Conservation (phyloP, 306 rosid genomes). For the Heteromeles arbutifolia region DNA sequence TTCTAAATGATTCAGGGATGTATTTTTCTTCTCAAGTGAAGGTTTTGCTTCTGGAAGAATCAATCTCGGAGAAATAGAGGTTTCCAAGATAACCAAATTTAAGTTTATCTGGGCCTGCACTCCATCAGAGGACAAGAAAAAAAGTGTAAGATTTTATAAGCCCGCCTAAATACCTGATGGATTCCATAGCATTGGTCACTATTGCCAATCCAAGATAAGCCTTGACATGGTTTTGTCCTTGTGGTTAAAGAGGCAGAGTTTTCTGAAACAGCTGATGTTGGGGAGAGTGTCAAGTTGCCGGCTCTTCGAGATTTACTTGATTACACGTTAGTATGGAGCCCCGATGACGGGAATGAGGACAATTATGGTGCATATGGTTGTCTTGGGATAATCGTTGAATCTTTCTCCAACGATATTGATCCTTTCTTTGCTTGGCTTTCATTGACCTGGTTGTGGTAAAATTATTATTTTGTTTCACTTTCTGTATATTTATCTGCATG, state of each 20-base stretch:
- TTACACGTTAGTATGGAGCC: conserved; percentile 53
- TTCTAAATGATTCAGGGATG: not conserved
- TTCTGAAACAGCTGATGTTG: conserved; percentile 15
- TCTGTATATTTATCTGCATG: not conserved
- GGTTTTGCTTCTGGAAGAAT: conserved; percentile 70
- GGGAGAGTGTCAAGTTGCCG: conserved; percentile 28
- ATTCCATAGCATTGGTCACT: conserved; percentile 69
- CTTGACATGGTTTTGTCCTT: conserved; percentile 63
- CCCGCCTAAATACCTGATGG: conserved; percentile 66
- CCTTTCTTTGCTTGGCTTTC: not conserved
- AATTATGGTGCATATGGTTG: conserved; percentile 23
- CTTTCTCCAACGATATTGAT: not conserved
- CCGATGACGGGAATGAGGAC: conserved; percentile 43
- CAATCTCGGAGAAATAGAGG: conserved; percentile 72
- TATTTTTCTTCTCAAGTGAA: conserved; percentile 40
- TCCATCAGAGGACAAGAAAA: conserved; percentile 25
- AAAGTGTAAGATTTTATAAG: conserved; percentile 52
- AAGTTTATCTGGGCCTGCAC: conserved; percentile 53
- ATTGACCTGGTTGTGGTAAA: not conserved
- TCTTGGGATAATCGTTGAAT: not conserved
- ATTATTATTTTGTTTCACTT: not conserved
- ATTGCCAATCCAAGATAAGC: conserved; percentile 56
- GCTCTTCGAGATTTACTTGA: conserved; percentile 58
- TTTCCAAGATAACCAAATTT: conserved; percentile 45
- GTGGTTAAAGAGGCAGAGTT: conserved; percentile 54